Evolutionary conservation across 108 stramenopile genomes (phyloP), one percentile per base, ranked within the genome.

Genomic region (Craspedostauros australis): DNA sequence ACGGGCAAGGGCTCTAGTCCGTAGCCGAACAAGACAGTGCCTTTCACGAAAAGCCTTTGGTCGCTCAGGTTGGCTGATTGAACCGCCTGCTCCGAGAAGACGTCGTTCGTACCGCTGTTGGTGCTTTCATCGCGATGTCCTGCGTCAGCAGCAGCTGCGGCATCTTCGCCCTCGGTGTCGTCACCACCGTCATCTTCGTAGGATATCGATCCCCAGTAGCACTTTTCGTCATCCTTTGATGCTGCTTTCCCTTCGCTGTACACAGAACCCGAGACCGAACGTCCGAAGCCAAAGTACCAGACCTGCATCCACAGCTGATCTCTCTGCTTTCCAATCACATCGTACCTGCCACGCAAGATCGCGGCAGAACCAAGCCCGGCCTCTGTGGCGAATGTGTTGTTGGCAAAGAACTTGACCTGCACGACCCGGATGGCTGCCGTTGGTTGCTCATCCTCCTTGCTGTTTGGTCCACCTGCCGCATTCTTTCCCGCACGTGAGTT

Each of bases 291-390:
- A 66, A 90, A 90, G 6, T 84, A 70, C 58, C 63, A 79, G 5
- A 86, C 72, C 62, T 78, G 77, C 80, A 90, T 90, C 88, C 88
- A 90, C 8, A 90, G 49, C 39, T 86, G 77, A 72, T 90, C 84
- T 1, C 73, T 44, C 27, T 79, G 56, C n/a, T 79, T 50, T 16
- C 84, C 88, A 36, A 90, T 63, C 33, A 86, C 66, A 46, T 75
- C 66, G 70, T 78, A 90, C 59, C 79, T 86, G 8, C 88, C 88
- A 4, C 88, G 70, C 37, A 86, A 52, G 42, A 85, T 63, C 6
- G 62, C 73, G 9, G 73, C 58, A 22, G 64, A 66, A 19, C 88
- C 88, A 28, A 86, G 47, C 6, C 88, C 88, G n/a, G 44, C 59
- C 11, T 82, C 24, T 2, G 88, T 86, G 9, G 67, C 60, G 56